Evolutionary conservation across 805 yeast genomes (phyloP), one percentile per base, ranked within the genome.

Genomic region (Wickerhamomyces bovis): DNA sequence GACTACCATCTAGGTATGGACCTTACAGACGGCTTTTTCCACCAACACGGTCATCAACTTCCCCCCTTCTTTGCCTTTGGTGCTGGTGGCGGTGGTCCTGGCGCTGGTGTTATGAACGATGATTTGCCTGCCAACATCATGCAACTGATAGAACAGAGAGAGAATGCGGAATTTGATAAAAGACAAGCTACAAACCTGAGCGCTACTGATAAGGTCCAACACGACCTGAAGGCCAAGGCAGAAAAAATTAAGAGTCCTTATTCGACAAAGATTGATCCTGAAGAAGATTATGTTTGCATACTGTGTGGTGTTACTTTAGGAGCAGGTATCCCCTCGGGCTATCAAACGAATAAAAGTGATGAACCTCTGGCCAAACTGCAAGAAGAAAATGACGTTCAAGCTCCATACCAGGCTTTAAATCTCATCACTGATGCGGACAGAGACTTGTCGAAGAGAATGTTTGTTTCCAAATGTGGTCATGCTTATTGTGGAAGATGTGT

Each of bases 401-500:
- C 90, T 2, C 92, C 94, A 3, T 85, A 83, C 75, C 83, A 78
- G 54, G 76, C 82, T 33, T 53, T 70, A 15, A 59, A 64, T 15
- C 65, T 68, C 23, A 66, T 81, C n/a, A 73, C 82, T 0, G 71
- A 69, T 11, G 67, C 69, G 0, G 95, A 86, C 56, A 56, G 67
- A 18, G 82, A 76, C 46, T 66, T 85, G 30, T 83, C 90, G 0
- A 78, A 72, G 55, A 73, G 89, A 49, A 75, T 84, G 2, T 89
- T 82, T 57, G 72, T 75, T 18, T 75, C 86, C 0, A 64, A 67
- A 36, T 89, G 97, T 69, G 96, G 96, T 0, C 97, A 89, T 67
- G 76, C 81, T 0, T 89, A 78, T 61, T 89, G 97, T 64, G 97
- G 96, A 1, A 65, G 92, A 38, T 89, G 97, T 65, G 85, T 84